Conservation (phyloP, 1,139 yeast species). For the Geotrichum europaeum region DNA sequence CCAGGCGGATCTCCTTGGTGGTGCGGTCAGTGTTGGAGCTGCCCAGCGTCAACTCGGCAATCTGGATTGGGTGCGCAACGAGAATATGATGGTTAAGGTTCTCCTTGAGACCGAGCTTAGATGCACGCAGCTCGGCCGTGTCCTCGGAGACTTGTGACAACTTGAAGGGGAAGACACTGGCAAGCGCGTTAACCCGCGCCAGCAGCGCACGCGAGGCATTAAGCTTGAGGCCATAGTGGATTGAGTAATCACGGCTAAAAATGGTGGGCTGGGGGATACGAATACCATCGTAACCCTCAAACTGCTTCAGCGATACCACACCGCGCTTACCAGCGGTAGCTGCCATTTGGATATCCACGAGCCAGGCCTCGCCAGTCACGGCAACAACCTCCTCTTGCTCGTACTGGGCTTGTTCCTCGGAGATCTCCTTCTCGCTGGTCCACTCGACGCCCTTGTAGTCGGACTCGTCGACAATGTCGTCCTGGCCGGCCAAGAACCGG, state of each 20-base stretch:
- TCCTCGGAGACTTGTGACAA: constrained; percentile 37
- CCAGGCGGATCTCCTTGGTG: constrained; percentile 42
- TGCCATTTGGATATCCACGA: constrained; percentile 75
- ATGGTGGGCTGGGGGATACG: constrained; percentile 49
- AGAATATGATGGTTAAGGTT: constrained; percentile 75
- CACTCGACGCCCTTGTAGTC: constrained; percentile 91
- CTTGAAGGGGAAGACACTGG: constrained; percentile 90
- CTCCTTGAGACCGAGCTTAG: constrained; percentile 76
- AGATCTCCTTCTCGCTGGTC: constrained; percentile 74
- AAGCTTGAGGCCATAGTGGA: constrained; percentile 68
- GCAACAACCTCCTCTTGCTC: constrained; percentile 19
- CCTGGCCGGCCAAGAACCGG: constrained; percentile 93
- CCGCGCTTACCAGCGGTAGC: constrained; percentile 43
- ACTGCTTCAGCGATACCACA: constrained; percentile 26
- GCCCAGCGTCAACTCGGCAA: constrained; percentile 51
- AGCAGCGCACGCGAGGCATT: constrained; percentile 68
- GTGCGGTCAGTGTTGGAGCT: constrained; percentile 15
- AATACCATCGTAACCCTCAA: constrained; percentile 29
- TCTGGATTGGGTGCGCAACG: constrained; percentile 65
- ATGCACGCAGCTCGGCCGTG: constrained; percentile 34
- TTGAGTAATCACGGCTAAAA: constrained; percentile 79
- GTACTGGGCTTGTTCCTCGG: constrained; percentile 19
- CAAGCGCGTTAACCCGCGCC: constrained; percentile 59
- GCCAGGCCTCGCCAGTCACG: constrained; percentile 77
- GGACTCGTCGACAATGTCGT: constrained; percentile 83